Base-by-base conservation (phyloP, 768 basidiomycete genomes). In the Boletus sp. region DNA sequence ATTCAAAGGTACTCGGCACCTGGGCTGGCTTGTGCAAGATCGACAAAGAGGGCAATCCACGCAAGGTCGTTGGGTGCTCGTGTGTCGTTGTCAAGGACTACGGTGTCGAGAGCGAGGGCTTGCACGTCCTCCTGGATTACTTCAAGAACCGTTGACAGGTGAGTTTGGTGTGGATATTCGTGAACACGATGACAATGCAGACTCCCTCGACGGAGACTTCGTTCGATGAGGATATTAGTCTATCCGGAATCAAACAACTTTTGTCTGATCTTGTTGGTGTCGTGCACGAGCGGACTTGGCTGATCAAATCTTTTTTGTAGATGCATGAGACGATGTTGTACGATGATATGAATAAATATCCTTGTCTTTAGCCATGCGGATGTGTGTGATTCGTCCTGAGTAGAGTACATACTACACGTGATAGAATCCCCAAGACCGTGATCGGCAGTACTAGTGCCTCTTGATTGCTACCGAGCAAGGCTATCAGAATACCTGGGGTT, bases 11-110 rank as follows among this genome's bases (percentile, higher is more conserved):
- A 64, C 90, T 99, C 70, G 96, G 96, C 36, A 92, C 90, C 65
- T 98, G 96, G 96, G 94, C 93, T 66, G 95, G 96, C 71, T 85
- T 99, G 60, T 98, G 96, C 89, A 99, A 99, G 84, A 95, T 98
- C 75, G 96, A 99, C 80, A 87, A 93, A 69, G 96, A 98, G 80
- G 96, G 96, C 64, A 98, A 97, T 79, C 90, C 96, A 47, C 83
- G 96, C 74, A 98, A 98, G 83, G 80, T 98, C 70, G 92, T 94
- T 52, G 88, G 89, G 54, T 93, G 92, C 80, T 88, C 83, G 68
- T 93, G 91, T 68, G 96, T 98, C 67, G 96, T 98, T 61, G 95
- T 99, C 66, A 98, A 93, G 84, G 92, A 98, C 72, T 98, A 95
- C 71, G 96, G 96, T 68, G 82, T 84, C 55, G 96, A 98, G 81